Base-by-base conservation (phyloP, 169 alveolate species). In the Eimeria tenella region DNA sequence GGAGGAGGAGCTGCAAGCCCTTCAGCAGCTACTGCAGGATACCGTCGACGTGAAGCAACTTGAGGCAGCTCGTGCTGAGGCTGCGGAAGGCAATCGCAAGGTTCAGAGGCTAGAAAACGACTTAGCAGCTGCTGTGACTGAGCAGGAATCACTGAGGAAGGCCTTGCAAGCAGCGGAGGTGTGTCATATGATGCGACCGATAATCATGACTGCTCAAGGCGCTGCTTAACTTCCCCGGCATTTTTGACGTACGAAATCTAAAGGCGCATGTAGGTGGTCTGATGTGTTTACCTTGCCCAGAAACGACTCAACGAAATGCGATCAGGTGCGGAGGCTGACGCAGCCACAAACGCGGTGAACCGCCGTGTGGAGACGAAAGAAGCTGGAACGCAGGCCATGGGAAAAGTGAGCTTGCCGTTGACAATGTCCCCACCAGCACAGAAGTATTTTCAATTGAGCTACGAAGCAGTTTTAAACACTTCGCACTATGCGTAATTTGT, bases 11-110 rank as follows among this genome's bases (percentile, higher is more conserved):
- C 75, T 82, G 56, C 90, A 82, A 55, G 71, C 90, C 63, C 90
- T 82, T 53, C 90, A 82, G 90, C 90, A 82, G 63, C 90, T 82
- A 74, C 90, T 82, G 75, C 90, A 82, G 75, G 90, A 82, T 31
- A 82, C 90, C 11, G 90, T 82, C 53, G 90, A 82, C 58, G 90
- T 82, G 75, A 82, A 82, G 60, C 90, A 82, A 25, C 90, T 82
- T 49, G 90, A 82, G 75, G 90, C 90, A 31, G 90, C 90, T 19
- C 90, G 90, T 15, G 90, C 90, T 1, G 90, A 82, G 74, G 90
- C 49, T 23, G 75, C 90, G 55, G 90, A 82, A 58, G 74, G 90
- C 74, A 55, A 82, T 55, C 90, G 90, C 75, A 55, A 56, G 74
- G 90, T 55, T 23, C 90, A 82, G 31, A 82, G 58, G 23, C 90